Conservation (phyloP, 352 stramenopile genomes). For the Aphanomyces stellatus region DNA sequence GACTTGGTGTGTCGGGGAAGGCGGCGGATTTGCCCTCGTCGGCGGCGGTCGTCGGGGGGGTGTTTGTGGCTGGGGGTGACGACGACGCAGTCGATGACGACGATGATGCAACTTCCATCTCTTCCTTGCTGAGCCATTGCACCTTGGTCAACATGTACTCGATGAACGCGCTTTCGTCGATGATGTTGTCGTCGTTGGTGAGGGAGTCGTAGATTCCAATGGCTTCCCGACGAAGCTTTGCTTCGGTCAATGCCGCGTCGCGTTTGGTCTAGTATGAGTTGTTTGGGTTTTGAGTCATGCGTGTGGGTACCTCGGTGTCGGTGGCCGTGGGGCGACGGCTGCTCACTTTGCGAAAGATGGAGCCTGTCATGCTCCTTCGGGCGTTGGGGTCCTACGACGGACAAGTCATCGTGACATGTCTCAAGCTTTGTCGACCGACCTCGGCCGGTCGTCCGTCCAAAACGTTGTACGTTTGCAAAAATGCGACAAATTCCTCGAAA, state of each 20-base stretch:
- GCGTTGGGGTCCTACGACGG: not conserved
- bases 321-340: not conserved
- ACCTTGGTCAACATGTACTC: constrained; percentile 5
- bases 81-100: too few species aligned
- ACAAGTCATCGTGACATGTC: too few species aligned
- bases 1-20: not conserved
- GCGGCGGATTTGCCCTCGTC: too few species aligned
- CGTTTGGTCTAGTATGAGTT: not conserved
- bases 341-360: not conserved
- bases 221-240: not conserved
- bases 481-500: constrained; percentile 14
- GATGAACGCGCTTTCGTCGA: constrained; percentile 8
- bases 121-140: not conserved
- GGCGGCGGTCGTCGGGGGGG: not conserved
- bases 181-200: constrained; percentile 15
- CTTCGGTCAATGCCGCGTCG: not conserved
- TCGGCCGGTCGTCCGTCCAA: not conserved
- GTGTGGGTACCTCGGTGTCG: not conserved
- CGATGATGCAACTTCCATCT: too few species aligned
- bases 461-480: not conserved
- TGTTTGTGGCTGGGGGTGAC: too few species aligned
- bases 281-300: not conserved
- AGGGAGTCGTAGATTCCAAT: constrained; percentile 7
- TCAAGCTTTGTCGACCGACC: too few species aligned
- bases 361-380: not conserved